Evolutionary conservation across 805 yeast genomes (phyloP).

Genomic region (Wickerhamomyces canadensis): DNA sequence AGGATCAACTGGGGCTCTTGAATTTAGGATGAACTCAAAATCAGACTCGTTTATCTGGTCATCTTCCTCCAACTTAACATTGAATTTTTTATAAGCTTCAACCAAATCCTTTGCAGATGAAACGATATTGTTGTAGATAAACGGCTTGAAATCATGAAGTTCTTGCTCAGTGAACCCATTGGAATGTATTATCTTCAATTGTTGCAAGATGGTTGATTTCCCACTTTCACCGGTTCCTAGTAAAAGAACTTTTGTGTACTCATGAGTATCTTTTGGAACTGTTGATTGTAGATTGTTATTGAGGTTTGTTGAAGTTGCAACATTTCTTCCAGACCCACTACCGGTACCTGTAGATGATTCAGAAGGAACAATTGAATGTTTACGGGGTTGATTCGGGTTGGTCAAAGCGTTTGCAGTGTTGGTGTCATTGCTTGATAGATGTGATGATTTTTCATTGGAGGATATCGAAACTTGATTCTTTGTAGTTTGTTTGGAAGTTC

Average conservation of each 20-base stretch:
- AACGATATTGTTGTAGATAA: constrained; percentile 70
- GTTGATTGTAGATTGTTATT: background rate
- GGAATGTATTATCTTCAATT: constrained; percentile 35
- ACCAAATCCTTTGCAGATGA: constrained; percentile 72
- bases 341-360: constrained; percentile 14
- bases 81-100: constrained; percentile 55
- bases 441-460: constrained; percentile 6
- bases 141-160: constrained; percentile 65
- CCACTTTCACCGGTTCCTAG: constrained; percentile 74
- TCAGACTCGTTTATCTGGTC: constrained; percentile 28
- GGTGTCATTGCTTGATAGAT: too few relatives aligned
- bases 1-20: constrained; percentile 42
- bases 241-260: constrained; percentile 62
- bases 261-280: constrained; percentile 30
- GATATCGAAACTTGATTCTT: constrained; percentile 3
- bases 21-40: constrained; percentile 13
- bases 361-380: constrained; percentile 20
- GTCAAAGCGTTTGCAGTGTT: background rate
- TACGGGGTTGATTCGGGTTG: constrained; percentile 5
- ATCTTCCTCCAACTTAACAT: constrained; percentile 26
- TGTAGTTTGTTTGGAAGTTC: constrained; percentile 1
- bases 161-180: constrained; percentile 49
- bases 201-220: constrained; percentile 42
- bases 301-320: background rate
- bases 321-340: constrained; percentile 5